These are phyloP conservation scores for Parastagonospora nodorum DNA, from an alignment of 2,329 filamentous ascomycete genomes.

Conservation along the genomic window DNA sequence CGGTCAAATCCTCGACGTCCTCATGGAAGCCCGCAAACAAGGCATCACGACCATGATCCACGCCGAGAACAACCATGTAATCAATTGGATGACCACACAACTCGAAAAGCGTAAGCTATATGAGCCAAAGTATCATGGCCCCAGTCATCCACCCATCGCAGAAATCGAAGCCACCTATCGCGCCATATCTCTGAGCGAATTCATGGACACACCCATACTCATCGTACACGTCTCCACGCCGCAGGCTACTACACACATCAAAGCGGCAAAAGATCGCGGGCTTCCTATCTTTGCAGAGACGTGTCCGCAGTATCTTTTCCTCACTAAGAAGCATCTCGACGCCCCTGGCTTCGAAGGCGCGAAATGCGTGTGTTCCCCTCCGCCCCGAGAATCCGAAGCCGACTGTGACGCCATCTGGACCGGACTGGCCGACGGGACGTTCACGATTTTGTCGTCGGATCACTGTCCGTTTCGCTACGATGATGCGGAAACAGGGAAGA, in stretches of 20 bases:
- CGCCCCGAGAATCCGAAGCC: constrained; percentile 53
- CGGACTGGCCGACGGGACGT: constrained; percentile 58
- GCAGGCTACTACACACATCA: constrained; percentile 53
- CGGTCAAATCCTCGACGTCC: constrained; percentile 45
- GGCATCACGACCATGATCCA: constrained; percentile 62
- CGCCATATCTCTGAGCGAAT: constrained; percentile 56
- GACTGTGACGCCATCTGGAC: constrained; percentile 60
- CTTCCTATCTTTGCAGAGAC: constrained; percentile 61
- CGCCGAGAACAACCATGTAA: constrained; percentile 60
- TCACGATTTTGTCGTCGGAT: constrained; percentile 57
- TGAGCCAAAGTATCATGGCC: constrained; percentile 58
- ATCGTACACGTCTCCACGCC: constrained; percentile 60
- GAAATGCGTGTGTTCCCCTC: constrained; percentile 61
- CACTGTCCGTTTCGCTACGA: constrained; percentile 58
- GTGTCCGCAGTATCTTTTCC: constrained; percentile 62
- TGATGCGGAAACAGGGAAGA: constrained; percentile 49
- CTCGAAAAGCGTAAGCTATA: constrained; percentile 56
- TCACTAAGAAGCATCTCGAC: constrained; percentile 58
- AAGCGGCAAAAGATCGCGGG: constrained; percentile 55
- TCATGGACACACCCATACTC: constrained; percentile 59
- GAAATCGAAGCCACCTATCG: constrained; percentile 60
- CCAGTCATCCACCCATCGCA: constrained; percentile 55
- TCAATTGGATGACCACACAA: constrained; percentile 60
- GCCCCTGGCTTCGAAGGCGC: constrained; percentile 60
- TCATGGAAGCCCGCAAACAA: constrained; percentile 48